phyloP scores from a whole-genome alignment of 2,329 filamentous ascomycete species.

The Colletotrichum sp. region DNA sequence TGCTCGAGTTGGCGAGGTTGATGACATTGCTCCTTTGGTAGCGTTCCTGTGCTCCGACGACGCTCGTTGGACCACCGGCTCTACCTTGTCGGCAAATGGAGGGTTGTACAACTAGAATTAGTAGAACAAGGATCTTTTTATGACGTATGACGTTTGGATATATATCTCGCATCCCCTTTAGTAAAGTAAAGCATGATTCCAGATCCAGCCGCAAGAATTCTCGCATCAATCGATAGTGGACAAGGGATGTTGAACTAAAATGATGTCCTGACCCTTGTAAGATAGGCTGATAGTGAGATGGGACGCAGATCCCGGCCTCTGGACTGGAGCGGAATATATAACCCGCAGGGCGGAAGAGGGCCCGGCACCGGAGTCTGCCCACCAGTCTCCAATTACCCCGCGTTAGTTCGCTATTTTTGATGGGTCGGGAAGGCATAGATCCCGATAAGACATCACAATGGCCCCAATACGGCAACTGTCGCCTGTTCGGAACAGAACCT shows the following conservation, averaged over 20 bases:
- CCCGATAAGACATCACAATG: background rate
- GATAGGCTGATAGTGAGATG: background rate
- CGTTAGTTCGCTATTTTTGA: background rate
- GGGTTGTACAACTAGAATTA: conserved; percentile 26
- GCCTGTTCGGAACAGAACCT: background rate
- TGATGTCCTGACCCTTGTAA: background rate
- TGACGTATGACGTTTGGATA: background rate
- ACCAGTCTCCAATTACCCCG: background rate
- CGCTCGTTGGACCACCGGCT: conserved; percentile 33
- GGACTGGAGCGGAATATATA: background rate
- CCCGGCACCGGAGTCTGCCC: background rate
- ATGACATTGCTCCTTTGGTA: conserved; percentile 35
- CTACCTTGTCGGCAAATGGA: conserved; percentile 32
- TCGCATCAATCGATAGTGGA: background rate
- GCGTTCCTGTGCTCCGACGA: conserved; percentile 34
- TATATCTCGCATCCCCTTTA: background rate
- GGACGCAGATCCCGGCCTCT: background rate
- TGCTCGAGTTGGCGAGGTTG: conserved; percentile 30
- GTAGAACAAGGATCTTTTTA: background rate
- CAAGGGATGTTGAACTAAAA: background rate
- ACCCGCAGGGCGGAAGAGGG: background rate
- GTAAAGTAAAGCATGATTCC: background rate
- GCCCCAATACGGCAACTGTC: background rate
- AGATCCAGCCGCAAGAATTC: background rate
- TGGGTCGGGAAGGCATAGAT: background rate